A percentile compares a stretch with the other conserved stretches of the same genome.
phyloP scores from a whole-genome alignment of 2,329 filamentous ascomycete genomes.

The Epichloe gansuensis region DNA sequence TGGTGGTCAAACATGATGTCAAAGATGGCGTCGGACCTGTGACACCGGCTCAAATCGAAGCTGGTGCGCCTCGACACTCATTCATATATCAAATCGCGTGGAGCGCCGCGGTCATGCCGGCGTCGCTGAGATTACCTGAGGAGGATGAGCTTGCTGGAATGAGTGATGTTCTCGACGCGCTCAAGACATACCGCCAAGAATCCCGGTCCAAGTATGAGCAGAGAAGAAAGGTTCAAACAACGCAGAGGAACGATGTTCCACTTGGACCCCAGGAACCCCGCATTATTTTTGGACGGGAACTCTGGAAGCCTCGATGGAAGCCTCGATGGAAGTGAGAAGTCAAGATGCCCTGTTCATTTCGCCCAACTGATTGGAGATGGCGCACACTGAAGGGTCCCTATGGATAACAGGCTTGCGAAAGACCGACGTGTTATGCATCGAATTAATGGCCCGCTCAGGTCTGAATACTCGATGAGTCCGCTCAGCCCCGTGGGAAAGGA shows the following conservation, averaged over 20 bases:
- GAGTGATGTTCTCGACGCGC: constrained; percentile 29
- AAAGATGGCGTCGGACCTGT: constrained; percentile 30
- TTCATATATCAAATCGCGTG: constrained; percentile 41
- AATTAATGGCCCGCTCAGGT: background rate
- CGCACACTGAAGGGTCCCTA: background rate
- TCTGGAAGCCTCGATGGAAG: constrained; percentile 21
- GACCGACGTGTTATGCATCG: too few species aligned
- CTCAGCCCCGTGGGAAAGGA: too few species aligned
- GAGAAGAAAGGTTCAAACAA: constrained; percentile 8
- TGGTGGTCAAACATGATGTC: constrained; percentile 26
- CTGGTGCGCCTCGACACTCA: constrained; percentile 33
- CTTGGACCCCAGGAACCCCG: constrained; percentile 13
- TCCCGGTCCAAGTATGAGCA: constrained; percentile 19
- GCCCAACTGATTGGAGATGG: background rate
- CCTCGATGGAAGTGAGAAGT: background rate
- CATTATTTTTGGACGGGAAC: constrained; percentile 29
- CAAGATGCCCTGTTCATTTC: background rate
- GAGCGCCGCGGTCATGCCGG: constrained; percentile 34
- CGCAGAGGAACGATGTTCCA: constrained; percentile 3
- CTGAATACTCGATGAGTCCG: too few species aligned
- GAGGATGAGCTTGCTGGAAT: constrained; percentile 23
- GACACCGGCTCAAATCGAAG: constrained; percentile 35
- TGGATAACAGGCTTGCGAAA: too few species aligned
- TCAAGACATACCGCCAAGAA: constrained; percentile 27
- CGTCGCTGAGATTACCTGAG: constrained; percentile 16